phyloP scores from a whole-genome alignment of 2,329 filamentous ascomycete genomes.

The Diaporthe longicolla region DNA sequence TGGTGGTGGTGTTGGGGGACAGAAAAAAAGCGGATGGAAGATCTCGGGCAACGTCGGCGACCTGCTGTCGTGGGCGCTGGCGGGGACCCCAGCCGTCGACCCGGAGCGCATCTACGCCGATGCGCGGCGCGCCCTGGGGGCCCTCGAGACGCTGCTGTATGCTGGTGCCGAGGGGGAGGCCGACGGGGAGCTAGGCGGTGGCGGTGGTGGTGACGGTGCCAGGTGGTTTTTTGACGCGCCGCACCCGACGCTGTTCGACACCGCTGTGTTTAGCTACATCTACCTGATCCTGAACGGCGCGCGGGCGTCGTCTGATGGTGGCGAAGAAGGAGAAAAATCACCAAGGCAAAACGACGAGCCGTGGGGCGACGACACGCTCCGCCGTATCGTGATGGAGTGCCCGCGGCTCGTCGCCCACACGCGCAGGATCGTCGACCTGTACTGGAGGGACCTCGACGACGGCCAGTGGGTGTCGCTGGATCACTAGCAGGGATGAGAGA shows the following conservation, averaged over 20 bases:
- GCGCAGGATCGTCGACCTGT: constrained; percentile 55
- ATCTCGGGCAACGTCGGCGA: constrained; percentile 38
- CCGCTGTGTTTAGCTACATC: constrained; percentile 90
- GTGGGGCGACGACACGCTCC: constrained; percentile 68
- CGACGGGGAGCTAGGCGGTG: constrained; percentile 41
- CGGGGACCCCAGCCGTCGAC: constrained; percentile 56
- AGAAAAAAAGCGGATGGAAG: background rate
- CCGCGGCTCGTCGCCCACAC: constrained; percentile 76
- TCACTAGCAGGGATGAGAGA: background rate
- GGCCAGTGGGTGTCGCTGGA: background rate
- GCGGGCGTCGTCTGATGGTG: constrained; percentile 61
- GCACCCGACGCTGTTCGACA: constrained; percentile 84
- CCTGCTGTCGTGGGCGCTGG: constrained; percentile 37
- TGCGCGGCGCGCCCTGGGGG: constrained; percentile 61
- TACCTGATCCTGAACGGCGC: constrained; percentile 77
- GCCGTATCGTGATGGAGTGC: constrained; percentile 62
- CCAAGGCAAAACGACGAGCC: background rate
- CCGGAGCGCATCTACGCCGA: constrained; percentile 57
- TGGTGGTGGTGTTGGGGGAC: too few species aligned
- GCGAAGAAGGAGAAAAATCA: constrained; percentile 39
- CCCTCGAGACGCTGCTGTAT: constrained; percentile 56
- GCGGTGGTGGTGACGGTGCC: too few species aligned
- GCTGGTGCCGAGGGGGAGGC: constrained; percentile 47
- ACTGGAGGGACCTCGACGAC: constrained; percentile 45
- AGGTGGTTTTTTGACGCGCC: constrained; percentile 65